Base-by-base conservation (phyloP, 306 rosid genomes). In the Neltuma alba region DNA sequence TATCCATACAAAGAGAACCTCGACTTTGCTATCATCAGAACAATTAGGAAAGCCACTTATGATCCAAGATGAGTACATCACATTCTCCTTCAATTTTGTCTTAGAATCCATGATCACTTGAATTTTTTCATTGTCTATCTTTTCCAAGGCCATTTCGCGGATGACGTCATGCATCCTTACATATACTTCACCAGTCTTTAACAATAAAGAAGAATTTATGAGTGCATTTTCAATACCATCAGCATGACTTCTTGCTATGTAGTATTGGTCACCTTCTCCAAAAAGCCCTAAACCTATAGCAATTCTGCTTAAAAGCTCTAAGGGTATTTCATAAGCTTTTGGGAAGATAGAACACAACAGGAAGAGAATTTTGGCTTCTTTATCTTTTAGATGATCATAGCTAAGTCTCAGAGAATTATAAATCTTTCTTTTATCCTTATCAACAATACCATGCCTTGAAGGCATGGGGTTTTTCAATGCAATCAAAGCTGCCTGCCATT, bases 111-210 rank as follows among this genome's bases (percentile, higher is more conserved):
- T 41, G 4, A 78, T 14, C 15, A 3, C 14, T 21, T 62, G 74
- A 52, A 54, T 25, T 36, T 40, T 20, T 1, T 34, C 6, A 2
- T 57, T 28, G 14, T 33, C 40, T 1, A 73, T 57, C 40, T 12
- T 8, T 33, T 33, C 27, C 1, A 12, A 18, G 5, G 73, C 84
- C 16, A 76, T 61, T 9, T 71, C 37, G 0, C 72, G 84, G 62
- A 76, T 41, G 12, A 80, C 6, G 30, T 80, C 87, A 27, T 84
- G 84, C 87, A 84, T 42, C 60, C 63, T 80, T 45, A 84, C 60
- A 42, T 0, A 9, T 1, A 37, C 38, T 28, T 1, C 20, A 4
- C 2, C 38, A 11, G 9, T 78, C 4, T 25, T 23, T 14, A 57
- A 42, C 40, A 80, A 18, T 2, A 84, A 64, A 72, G 52, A 64